phyloP scores from a whole-genome alignment of 352 stramenopile genomes.

The Blastocystis sp. region DNA sequence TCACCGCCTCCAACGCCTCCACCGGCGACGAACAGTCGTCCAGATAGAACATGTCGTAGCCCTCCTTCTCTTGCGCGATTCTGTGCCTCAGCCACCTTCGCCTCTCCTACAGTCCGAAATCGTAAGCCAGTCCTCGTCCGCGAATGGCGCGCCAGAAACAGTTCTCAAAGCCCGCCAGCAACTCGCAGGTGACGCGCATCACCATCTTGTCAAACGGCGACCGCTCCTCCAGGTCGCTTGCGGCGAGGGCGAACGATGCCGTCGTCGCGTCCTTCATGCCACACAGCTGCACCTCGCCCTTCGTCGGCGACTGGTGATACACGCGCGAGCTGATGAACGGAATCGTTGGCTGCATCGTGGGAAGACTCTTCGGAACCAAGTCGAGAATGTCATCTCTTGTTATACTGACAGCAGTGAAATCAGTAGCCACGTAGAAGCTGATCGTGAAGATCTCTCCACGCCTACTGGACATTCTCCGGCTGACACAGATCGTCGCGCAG shows the following conservation, averaged over 20 bases:
- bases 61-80: not conserved
- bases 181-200: not conserved
- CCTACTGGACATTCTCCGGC: too few relatives aligned
- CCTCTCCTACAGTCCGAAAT: not conserved
- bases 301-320: not conserved
- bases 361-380: not conserved
- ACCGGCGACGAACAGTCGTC: not conserved
- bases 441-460: too few relatives aligned
- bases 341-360: not conserved
- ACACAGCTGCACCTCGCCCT: not conserved
- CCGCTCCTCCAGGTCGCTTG: not conserved
- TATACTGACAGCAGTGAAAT: too few relatives aligned
- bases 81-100: not conserved
- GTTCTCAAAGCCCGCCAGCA: slow-evolving; percentile 1
- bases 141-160: slow-evolving; percentile 41
- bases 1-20: not conserved
- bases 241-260: not conserved
- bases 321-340: not conserved
- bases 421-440: not conserved
- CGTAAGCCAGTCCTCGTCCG: not conserved
- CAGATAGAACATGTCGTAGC: slow-evolving; percentile 7
- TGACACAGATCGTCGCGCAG: not conserved
- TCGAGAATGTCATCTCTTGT: too few relatives aligned
- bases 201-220: not conserved
- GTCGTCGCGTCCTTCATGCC: slow-evolving; percentile 40